A percentile compares a stretch with the other conserved stretches of the same genome.
These are phyloP conservation scores for Letharia lupina DNA, from an alignment of 495 filamentous ascomycete species.

Conservation along the genomic window DNA sequence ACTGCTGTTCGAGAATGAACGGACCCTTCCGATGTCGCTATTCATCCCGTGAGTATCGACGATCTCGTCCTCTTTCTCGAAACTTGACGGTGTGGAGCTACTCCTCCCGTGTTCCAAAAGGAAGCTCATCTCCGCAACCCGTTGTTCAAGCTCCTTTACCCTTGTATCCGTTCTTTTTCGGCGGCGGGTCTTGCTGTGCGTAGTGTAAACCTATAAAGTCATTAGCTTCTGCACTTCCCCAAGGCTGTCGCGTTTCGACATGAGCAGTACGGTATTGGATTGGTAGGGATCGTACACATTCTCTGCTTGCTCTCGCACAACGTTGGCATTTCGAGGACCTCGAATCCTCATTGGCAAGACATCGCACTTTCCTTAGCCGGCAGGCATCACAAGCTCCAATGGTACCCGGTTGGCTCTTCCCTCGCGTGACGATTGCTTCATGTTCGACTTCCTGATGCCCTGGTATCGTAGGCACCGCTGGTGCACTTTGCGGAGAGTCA, in stretches of 20 bases:
- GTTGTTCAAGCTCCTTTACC: conserved; percentile 87
- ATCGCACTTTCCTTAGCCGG: conserved; percentile 21
- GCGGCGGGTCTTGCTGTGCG: conserved; percentile 74
- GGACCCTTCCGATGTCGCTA: background rate
- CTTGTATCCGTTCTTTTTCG: conserved; percentile 81
- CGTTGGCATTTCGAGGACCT: conserved; percentile 52
- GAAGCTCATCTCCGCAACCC: conserved; percentile 53
- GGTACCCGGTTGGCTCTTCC: conserved; percentile 14
- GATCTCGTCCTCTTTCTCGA: conserved; percentile 7
- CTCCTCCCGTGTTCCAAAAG: conserved; percentile 17
- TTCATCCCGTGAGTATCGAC: background rate
- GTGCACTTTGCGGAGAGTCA: background rate
- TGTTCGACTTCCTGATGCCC: conserved; percentile 2
- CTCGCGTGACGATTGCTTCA: background rate
- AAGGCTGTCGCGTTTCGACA: background rate
- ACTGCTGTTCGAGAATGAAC: background rate
- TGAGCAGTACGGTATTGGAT: background rate
- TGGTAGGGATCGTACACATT: conserved; percentile 38
- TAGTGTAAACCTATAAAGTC: conserved; percentile 50
- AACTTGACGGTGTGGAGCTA: conserved; percentile 5
- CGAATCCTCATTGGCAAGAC: conserved; percentile 19
- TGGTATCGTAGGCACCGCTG: conserved; percentile 3
- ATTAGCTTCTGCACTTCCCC: background rate
- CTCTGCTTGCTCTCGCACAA: conserved; percentile 74
- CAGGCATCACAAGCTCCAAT: conserved; percentile 24